A percentile compares a stretch with the other conserved stretches of the same genome.
Conservation (phyloP, 805 yeast species). For the Metschnikowia picachoensis region DNA sequence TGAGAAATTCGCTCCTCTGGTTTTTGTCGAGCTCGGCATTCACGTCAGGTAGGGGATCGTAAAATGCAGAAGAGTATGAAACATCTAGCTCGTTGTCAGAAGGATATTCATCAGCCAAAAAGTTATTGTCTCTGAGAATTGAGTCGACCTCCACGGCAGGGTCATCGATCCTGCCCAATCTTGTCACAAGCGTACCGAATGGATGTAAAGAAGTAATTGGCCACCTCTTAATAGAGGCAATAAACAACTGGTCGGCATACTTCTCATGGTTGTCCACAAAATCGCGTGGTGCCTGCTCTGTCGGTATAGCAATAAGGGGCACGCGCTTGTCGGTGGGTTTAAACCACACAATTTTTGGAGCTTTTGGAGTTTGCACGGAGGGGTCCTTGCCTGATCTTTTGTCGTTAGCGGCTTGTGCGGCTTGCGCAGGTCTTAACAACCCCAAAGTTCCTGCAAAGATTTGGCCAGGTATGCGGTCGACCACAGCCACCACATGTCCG, state of each 20-base stretch:
- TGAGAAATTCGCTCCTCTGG: constrained; percentile 49
- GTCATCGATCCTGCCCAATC: constrained; percentile 77
- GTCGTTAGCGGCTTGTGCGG: constrained; percentile 74
- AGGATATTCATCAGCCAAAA: constrained; percentile 76
- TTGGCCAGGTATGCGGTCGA: constrained; percentile 96
- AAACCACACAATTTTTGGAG: constrained; percentile 97
- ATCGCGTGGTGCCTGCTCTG: constrained; percentile 95
- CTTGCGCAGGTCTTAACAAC: constrained; percentile 90
- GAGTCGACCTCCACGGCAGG: constrained; percentile 80
- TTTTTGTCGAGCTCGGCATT: constrained; percentile 33
- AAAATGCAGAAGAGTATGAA: constrained; percentile 9
- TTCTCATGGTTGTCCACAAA: constrained; percentile 88
- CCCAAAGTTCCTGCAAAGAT: constrained; percentile 93
- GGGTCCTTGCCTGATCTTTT: constrained; percentile 45
- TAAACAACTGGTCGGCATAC: constrained; percentile 78
- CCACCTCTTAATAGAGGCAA: constrained; percentile 97
- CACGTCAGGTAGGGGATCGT: constrained; percentile 39
- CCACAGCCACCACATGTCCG: constrained; percentile 97
- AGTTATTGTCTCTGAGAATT: constrained; percentile 81
- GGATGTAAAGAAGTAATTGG: constrained; percentile 98
- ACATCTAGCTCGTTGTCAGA: constrained; percentile 31
- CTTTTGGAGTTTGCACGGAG: constrained; percentile 41
- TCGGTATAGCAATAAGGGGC: constrained; percentile 96
- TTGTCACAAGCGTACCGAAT: constrained; percentile 87
- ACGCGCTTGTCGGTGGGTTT: constrained; percentile 98